Evolutionary conservation across 345 rosid genomes (phyloP).

Genomic region (Excoecaria agallocha): DNA sequence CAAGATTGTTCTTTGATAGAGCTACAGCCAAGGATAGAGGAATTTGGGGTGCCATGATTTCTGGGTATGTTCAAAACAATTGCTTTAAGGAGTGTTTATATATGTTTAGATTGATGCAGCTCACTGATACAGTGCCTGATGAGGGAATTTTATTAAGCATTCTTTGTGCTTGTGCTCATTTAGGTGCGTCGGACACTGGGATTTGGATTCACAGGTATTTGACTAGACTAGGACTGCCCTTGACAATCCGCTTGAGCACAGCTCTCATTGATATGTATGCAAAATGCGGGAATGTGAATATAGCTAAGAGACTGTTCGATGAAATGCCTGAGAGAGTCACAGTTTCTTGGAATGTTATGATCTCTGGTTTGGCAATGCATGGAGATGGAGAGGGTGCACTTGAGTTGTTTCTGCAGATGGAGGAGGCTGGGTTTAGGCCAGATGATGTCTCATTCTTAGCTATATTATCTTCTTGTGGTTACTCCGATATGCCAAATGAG

Average conservation of each 20-base stretch:
- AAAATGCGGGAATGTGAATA: slow-evolving; percentile 34
- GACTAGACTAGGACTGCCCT: slow-evolving; percentile 12
- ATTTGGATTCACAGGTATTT: slow-evolving; percentile 38
- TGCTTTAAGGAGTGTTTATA: slow-evolving; percentile 50
- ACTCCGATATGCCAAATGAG: slow-evolving; percentile 32
- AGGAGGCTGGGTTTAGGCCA: slow-evolving; percentile 31
- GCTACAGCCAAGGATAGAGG: slow-evolving; percentile 22
- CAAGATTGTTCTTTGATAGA: slow-evolving; percentile 26
- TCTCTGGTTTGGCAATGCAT: slow-evolving; percentile 41
- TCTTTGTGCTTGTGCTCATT: slow-evolving; percentile 37
- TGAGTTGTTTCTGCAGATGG: slow-evolving; percentile 29
- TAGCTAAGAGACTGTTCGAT: slow-evolving; percentile 35
- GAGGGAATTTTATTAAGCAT: slow-evolving; percentile 36
- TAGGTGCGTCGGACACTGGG: slow-evolving; percentile 39
- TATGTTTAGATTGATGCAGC: slow-evolving; percentile 38
- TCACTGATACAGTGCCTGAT: slow-evolving; percentile 25
- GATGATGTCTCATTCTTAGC: slow-evolving; percentile 36
- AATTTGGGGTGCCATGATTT: slow-evolving; percentile 31
- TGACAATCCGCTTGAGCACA: slow-evolving; percentile 26
- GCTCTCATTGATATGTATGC: slow-evolving; percentile 41
- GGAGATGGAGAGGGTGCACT: slow-evolving; percentile 33
- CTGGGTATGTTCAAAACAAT: slow-evolving; percentile 33
- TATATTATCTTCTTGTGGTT: slow-evolving; percentile 37
- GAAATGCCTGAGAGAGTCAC: slow-evolving; percentile 31
- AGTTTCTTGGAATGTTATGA: slow-evolving; percentile 42